Percentiles rank a stretch among this genome's conserved stretches.
Evolutionary conservation across 176 grass and related monocot species (phyloP).

Genomic region (Tillandsia leiboldiana): DNA sequence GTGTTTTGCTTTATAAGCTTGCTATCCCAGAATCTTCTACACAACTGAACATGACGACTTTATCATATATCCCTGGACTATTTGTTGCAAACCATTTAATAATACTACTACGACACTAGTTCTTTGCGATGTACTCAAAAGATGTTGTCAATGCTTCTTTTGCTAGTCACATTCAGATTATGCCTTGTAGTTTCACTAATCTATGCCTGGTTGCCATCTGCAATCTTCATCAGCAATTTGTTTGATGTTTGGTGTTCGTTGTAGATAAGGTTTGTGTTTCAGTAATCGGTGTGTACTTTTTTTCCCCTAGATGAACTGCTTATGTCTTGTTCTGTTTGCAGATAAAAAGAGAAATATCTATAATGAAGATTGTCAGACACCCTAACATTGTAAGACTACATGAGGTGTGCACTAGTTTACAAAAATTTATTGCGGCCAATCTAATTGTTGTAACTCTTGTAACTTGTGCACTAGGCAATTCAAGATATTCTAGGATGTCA

Average conservation of each 20-base stretch:
- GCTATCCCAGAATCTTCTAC: too few relatives aligned
- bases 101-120: too few relatives aligned
- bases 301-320: not conserved
- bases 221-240: not conserved
- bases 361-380: conserved; percentile 97
- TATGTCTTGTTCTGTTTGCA: conserved; percentile 15
- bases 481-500: not conserved
- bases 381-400: conserved; percentile 77
- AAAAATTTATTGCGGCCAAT: too few relatives aligned
- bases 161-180: too few relatives aligned
- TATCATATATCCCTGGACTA: too few relatives aligned
- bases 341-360: conserved; percentile 99
- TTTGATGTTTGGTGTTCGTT: not conserved
- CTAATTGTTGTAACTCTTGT: too few relatives aligned
- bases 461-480: not conserved
- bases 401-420: conserved; percentile 35
- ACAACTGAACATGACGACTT: too few relatives aligned
- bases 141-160: too few relatives aligned
- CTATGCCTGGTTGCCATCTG: too few relatives aligned
- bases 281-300: not conserved
- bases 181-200: too few relatives aligned
- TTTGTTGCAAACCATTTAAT: too few relatives aligned
- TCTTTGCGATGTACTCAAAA: too few relatives aligned
- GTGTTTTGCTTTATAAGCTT: not conserved
- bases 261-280: not conserved